These are phyloP conservation scores for Colletotrichum sp. DNA, from an alignment of 2,329 filamentous ascomycete species.

Conservation along the genomic window DNA sequence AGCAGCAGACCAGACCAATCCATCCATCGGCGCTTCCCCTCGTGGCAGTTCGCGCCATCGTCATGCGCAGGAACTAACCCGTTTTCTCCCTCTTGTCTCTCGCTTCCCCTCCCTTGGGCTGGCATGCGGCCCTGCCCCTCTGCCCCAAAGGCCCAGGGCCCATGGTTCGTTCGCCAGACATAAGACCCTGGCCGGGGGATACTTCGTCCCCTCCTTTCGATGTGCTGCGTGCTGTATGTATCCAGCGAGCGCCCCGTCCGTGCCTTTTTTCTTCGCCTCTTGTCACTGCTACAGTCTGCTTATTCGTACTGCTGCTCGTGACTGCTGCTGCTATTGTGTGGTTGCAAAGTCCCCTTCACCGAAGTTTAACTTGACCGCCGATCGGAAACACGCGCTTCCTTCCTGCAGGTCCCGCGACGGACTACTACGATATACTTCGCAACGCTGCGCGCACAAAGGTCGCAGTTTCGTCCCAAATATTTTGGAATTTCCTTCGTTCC, in stretches of 20 bases:
- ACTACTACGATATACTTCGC: neutral
- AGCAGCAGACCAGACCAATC: neutral
- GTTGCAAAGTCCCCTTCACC: neutral
- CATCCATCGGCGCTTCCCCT: neutral
- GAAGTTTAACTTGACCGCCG: slow-evolving; percentile 15
- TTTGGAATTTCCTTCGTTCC: neutral
- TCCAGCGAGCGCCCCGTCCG: neutral
- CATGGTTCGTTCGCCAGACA: neutral
- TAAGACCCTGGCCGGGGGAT: neutral
- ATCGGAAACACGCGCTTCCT: neutral
- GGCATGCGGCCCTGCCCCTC: neutral
- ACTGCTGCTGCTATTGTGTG: neutral
- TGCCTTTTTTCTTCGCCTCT: neutral
- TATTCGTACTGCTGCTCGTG: neutral
- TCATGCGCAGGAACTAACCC: neutral
- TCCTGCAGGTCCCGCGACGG: neutral
- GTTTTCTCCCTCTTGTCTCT: neutral
- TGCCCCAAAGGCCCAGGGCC: neutral
- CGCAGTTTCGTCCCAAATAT: neutral
- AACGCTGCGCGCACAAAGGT: neutral
- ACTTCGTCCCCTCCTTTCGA: neutral
- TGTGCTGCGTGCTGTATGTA: neutral
- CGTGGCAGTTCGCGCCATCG: neutral
- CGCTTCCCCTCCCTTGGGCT: neutral
- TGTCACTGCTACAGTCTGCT: neutral